Percentiles rank a stretch among this genome's conserved stretches.
phyloP scores from a whole-genome alignment of 208 protist genomes.

The Trypanosoma congolense region DNA sequence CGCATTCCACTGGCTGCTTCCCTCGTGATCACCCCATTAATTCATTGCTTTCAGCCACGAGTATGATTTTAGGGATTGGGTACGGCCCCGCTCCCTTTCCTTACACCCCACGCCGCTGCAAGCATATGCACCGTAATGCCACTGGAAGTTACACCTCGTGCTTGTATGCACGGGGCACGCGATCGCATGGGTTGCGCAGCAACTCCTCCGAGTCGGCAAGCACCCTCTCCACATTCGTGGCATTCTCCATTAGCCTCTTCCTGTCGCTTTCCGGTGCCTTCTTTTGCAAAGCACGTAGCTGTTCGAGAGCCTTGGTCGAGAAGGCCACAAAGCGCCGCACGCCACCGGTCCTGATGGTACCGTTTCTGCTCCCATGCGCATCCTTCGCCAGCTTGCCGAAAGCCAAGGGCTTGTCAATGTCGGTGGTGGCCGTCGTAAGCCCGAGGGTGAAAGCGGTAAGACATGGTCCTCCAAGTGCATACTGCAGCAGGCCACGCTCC shows the following conservation, averaged over 20 bases:
- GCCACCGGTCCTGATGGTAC: constrained; percentile 34
- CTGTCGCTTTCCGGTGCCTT: constrained; percentile 15
- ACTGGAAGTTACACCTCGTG: constrained; percentile 10
- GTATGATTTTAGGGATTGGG: no score
- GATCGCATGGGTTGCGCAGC: constrained; percentile 34
- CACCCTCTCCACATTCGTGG: constrained; percentile 35
- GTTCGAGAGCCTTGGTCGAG: constrained; percentile 29
- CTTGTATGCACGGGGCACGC: constrained; percentile 36
- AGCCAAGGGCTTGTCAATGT: constrained; percentile 16
- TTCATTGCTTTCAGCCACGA: no score
- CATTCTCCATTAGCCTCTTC: constrained; percentile 18
- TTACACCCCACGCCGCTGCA: constrained; percentile 1
- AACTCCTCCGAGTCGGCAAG: constrained; percentile 38
- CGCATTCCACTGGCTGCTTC: no score
- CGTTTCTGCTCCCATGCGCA: constrained; percentile 28
- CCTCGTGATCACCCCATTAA: no score
- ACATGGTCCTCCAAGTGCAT: constrained; percentile 47
- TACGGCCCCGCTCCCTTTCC: background rate
- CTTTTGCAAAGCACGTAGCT: constrained; percentile 27
- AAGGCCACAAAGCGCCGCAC: constrained; percentile 41
- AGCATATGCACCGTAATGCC: background rate
- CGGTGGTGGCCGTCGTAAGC: constrained; percentile 23
- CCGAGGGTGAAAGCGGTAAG: constrained; percentile 40
- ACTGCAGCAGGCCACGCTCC: constrained; percentile 33
- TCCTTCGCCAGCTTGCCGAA: constrained; percentile 22